Evolutionary conservation across 495 filamentous ascomycete species (phyloP).

Genomic region (Penicillium bialowiezense): DNA sequence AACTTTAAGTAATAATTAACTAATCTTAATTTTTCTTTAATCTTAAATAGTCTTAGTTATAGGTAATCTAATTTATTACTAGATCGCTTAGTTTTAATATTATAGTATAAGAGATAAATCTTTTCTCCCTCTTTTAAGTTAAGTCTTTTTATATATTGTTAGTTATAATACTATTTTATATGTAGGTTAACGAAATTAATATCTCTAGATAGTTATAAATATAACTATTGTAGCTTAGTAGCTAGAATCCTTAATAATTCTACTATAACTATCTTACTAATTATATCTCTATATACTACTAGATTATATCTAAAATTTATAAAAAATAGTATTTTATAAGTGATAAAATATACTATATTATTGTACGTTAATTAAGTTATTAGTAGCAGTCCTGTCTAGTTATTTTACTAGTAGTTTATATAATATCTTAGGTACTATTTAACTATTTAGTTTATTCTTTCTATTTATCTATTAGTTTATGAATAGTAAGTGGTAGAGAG

Average conservation of each 20-base stretch:
- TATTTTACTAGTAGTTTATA: no score
- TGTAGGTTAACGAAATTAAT: neutral
- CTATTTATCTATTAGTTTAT: no score
- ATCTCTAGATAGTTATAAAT: no score
- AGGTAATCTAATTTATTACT: slow-evolving; percentile 31
- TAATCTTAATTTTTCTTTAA: slow-evolving; percentile 8
- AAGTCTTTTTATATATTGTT: neutral
- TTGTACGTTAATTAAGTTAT: no score
- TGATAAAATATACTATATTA: no score
- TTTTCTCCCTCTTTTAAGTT: slow-evolving; percentile 19
- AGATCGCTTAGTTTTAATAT: slow-evolving; percentile 29
- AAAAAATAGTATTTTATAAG: no score
- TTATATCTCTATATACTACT: no score
- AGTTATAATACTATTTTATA: slow-evolving; percentile 4
- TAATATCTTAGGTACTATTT: no score
- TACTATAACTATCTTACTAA: neutral
- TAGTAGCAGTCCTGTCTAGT: no score
- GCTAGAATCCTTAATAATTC: neutral
- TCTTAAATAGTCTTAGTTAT: slow-evolving; percentile 15
- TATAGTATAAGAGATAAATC: slow-evolving; percentile 26
- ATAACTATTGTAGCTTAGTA: neutral
- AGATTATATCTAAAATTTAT: no score
- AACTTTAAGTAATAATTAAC: slow-evolving; percentile 11
- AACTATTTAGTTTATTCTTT: no score
- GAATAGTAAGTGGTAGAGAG: no score